Base-by-base conservation (phyloP, 768 basidiomycete genomes). In the Lactarius trivialis region DNA sequence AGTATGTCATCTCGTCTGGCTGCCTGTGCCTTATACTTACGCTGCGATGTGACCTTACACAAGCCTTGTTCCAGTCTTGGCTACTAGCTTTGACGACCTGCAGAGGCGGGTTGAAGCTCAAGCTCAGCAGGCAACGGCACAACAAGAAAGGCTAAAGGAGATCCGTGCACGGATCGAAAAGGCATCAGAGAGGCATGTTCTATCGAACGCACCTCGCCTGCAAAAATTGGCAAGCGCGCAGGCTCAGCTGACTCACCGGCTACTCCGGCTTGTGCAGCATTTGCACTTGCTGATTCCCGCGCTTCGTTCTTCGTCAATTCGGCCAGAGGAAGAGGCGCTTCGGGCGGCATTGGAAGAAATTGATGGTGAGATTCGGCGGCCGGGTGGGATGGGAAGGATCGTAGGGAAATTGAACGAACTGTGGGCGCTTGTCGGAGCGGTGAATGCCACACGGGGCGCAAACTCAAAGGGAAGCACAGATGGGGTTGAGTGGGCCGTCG, bases 361-460 rank as follows among this genome's bases (percentile, higher is more conserved):
- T 55, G 84, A 86, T 68, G 85, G 85, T 57, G 90, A 92, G 70
- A 70, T 92, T 63, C 81, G 82, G 45, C 68, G 75, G 59, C 77
- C 76, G 0, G 79, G 79, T 2, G 79, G 75, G 12, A 73, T 77
- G 70, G 83, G 87, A 56, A 74, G 87, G 69, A 77, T 88, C 74
- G 80, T 82, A 36, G 85, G 85, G 49, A 89, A 88, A 69, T 70
- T 91, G 69, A 90, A 89, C 65, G 92, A 93, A 70, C 75, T 94
- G 30, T 94, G 92, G 92, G 90, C 89, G 17, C 76, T 90, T 15
- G 80, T 93, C 9, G 90, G 90, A 4, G 84, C 88, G 50, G 76
- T 93, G 19, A 81, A 81, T 57, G 81, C 80, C 8, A 79, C 82
- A 30, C 75, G 79, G 67, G 84, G 86, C 68, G 73, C 78, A 45